These are phyloP conservation scores for Entomortierella beljakovae DNA, from an alignment of 192 early-diverging fungal genomes.

Conservation along the genomic window DNA sequence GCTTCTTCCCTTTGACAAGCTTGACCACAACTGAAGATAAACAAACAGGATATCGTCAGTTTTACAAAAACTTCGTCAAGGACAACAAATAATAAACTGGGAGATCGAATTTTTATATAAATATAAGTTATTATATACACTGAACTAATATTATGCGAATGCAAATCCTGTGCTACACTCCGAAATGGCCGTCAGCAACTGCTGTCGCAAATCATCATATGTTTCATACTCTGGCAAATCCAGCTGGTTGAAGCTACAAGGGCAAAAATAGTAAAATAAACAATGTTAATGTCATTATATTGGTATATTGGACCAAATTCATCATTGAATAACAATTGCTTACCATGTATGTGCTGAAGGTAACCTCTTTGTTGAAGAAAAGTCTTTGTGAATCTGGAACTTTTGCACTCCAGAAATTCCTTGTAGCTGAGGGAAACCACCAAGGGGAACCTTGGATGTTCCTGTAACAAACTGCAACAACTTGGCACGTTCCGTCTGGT, in stretches of 20 bases:
- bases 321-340: conserved; percentile 1
- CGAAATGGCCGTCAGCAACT: conserved; percentile 87
- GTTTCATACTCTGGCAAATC: conserved; percentile 94
- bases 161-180: conserved; percentile 95
- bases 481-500: conserved; percentile 98
- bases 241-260: conserved; percentile 93
- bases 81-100: no score
- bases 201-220: conserved; percentile 88
- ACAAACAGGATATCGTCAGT: no score
- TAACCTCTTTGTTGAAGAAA: conserved; percentile 83
- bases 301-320: not conserved
- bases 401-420: conserved; percentile 95
- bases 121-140: not conserved
- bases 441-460: conserved; percentile 97
- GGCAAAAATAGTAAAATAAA: conserved; percentile 12
- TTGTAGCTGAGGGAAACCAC: conserved; percentile 93
- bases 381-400: conserved; percentile 99
- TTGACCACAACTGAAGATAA: no score
- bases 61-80: no score
- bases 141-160: conserved; percentile 55
- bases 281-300: conserved; percentile 4
- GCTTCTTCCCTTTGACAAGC: no score
- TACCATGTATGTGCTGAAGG: conserved; percentile 99
- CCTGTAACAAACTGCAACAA: conserved; percentile 98
- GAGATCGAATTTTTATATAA: not conserved